Evolutionary conservation across 371 early-diverging fungal species (phyloP).

Genomic region (Basidiobolus meristosporus): DNA sequence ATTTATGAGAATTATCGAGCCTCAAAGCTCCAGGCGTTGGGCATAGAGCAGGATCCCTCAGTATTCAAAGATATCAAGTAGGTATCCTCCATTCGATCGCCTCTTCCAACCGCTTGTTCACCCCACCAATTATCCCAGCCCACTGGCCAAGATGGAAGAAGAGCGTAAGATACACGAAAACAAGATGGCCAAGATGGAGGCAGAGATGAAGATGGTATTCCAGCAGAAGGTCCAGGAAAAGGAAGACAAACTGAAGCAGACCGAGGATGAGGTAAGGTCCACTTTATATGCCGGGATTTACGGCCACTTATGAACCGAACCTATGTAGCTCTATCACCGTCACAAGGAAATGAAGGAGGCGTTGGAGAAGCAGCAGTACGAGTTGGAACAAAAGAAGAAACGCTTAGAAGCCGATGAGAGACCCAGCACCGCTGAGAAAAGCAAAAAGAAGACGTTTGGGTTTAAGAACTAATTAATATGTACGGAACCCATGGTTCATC

Average conservation of each 20-base stretch:
- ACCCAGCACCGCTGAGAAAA: slow-evolving; percentile 45
- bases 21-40: slow-evolving; percentile 63
- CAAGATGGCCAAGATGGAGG: slow-evolving; percentile 93
- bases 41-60: slow-evolving; percentile 56
- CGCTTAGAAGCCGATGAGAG: slow-evolving; percentile 57
- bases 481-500: too few species aligned
- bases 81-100: too few species aligned
- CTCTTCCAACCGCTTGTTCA: too few species aligned
- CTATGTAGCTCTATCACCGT: slow-evolving; percentile 56
- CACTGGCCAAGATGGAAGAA: slow-evolving; percentile 81
- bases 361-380: slow-evolving; percentile 79
- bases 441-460: slow-evolving; percentile 1
- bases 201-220: slow-evolving; percentile 94
- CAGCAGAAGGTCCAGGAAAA: slow-evolving; percentile 96
- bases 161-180: slow-evolving; percentile 82
- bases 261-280: slow-evolving; percentile 76
- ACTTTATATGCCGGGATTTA: not conserved
- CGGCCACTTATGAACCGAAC: not conserved
- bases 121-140: too few species aligned
- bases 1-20: slow-evolving; percentile 84
- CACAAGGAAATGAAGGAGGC: slow-evolving; percentile 95
- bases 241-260: slow-evolving; percentile 88
- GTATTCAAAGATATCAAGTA: slow-evolving; percentile 69
- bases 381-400: slow-evolving; percentile 87
- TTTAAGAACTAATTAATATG: not conserved